A percentile compares a stretch with the other conserved stretches of the same genome.
phyloP scores from a whole-genome alignment of 768 basidiomycete genomes.

The Symmetrospora coprosmae region DNA sequence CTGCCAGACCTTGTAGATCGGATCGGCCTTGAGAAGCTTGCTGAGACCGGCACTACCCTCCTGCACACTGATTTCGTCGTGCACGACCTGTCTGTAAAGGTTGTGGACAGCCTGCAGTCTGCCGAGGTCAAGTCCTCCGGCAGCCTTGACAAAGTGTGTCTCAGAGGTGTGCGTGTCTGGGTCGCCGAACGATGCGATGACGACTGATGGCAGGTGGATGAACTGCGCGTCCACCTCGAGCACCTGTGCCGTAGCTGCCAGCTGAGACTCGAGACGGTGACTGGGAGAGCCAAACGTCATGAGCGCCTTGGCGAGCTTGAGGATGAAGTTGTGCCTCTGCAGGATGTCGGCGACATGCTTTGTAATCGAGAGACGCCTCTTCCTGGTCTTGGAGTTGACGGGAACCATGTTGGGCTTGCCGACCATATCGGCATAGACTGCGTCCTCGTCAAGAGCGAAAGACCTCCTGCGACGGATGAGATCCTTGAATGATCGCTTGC shows the following conservation, averaged over 20 bases:
- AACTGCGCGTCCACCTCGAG: slow-evolving; percentile 85
- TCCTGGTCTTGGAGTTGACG: slow-evolving; percentile 22
- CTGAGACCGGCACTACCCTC: slow-evolving; percentile 54
- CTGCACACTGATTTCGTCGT: slow-evolving; percentile 77
- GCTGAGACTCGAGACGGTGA: slow-evolving; percentile 87
- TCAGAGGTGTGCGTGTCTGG: slow-evolving; percentile 62
- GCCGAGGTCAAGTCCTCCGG: slow-evolving; percentile 59
- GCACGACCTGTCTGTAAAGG: slow-evolving; percentile 73
- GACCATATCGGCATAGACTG: background rate
- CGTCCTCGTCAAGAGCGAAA: slow-evolving; percentile 20
- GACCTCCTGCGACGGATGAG: slow-evolving; percentile 6
- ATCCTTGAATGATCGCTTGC: slow-evolving; percentile 8
- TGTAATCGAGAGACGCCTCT: slow-evolving; percentile 24
- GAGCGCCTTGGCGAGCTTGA: slow-evolving; percentile 68
- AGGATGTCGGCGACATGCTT: slow-evolving; percentile 46
- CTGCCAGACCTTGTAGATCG: slow-evolving; percentile 50
- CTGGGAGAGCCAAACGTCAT: slow-evolving; percentile 62
- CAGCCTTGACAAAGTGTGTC: slow-evolving; percentile 71
- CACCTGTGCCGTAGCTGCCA: slow-evolving; percentile 71
- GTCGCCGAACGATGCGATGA: slow-evolving; percentile 72
- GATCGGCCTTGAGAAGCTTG: slow-evolving; percentile 49
- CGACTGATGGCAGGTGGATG: slow-evolving; percentile 47
- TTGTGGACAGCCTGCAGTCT: slow-evolving; percentile 69
- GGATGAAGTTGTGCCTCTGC: slow-evolving; percentile 67
- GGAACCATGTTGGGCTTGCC: background rate